Evolutionary conservation across 345 rosid genomes (phyloP).

Genomic region (Pseudoturritis turrita): DNA sequence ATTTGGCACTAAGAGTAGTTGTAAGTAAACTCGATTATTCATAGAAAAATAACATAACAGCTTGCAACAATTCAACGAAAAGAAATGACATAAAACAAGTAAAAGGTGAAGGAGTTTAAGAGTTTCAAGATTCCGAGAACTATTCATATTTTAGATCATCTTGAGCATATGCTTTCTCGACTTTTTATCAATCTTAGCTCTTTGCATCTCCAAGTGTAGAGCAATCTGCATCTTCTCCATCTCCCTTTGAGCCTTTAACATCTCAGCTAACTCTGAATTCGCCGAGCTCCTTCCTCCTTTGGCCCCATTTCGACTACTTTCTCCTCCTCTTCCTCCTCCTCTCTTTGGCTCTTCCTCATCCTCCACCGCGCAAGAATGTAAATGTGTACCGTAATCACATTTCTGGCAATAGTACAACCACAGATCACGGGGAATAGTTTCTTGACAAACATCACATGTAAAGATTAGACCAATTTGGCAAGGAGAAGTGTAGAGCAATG

Average conservation of each 20-base stretch:
- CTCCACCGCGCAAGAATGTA: slow-evolving; percentile 15
- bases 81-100: too few relatives aligned
- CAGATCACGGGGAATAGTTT: slow-evolving; percentile 1
- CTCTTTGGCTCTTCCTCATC: not conserved
- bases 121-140: too few relatives aligned
- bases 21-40: too few relatives aligned
- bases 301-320: not conserved
- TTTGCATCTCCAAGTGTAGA: slow-evolving; percentile 24
- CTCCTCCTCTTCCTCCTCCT: too few relatives aligned
- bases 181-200: slow-evolving; percentile 21
- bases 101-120: too few relatives aligned
- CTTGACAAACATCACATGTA: slow-evolving; percentile 11
- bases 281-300: slow-evolving; percentile 21
- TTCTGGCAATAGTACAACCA: slow-evolving; percentile 28
- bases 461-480: slow-evolving; percentile 3
- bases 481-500: slow-evolving; percentile 19
- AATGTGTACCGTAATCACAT: slow-evolving; percentile 27
- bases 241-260: slow-evolving; percentile 29
- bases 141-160: slow-evolving; percentile 2
- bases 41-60: too few relatives aligned
- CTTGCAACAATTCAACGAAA: too few relatives aligned
- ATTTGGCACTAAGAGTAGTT: too few relatives aligned
- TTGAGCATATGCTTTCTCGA: slow-evolving; percentile 18
- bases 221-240: slow-evolving; percentile 29
- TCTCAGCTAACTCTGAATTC: slow-evolving; percentile 18